Conservation (phyloP, 2,329 filamentous ascomycete species). For the Botrytis tulipae region DNA sequence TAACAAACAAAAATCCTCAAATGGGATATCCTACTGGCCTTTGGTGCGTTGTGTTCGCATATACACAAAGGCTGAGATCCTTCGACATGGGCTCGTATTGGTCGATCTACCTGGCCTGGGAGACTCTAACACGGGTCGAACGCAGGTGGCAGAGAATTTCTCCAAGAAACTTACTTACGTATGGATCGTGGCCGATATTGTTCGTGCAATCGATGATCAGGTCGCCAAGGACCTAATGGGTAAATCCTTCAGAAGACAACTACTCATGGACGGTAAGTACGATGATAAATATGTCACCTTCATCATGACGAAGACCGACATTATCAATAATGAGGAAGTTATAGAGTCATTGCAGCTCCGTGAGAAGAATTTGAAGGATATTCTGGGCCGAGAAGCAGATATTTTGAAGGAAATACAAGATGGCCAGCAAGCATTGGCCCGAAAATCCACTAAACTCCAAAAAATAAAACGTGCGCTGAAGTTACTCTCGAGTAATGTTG, state of each 20-base stretch:
- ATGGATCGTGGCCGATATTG: conserved; percentile 13
- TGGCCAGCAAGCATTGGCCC: too few relatives aligned
- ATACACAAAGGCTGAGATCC: not conserved
- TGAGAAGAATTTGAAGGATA: not conserved
- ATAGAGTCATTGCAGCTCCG: not conserved
- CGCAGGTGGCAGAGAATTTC: not conserved
- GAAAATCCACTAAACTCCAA: too few relatives aligned
- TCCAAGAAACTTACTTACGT: not conserved
- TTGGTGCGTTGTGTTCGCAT: conserved; percentile 10
- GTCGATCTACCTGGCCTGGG: conserved; percentile 9
- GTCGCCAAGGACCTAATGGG: conserved; percentile 14
- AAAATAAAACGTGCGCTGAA: too few relatives aligned
- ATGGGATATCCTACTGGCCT: not conserved
- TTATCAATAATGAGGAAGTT: not conserved
- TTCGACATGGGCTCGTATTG: conserved; percentile 2
- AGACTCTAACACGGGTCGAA: not conserved
- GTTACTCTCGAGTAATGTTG: too few relatives aligned
- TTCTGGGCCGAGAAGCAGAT: not conserved
- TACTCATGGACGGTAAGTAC: conserved; percentile 15
- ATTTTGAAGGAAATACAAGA: too few relatives aligned
- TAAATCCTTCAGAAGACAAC: not conserved
- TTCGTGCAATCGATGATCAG: conserved; percentile 1
- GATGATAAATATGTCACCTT: not conserved
- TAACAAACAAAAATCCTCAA: not conserved
- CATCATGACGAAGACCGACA: not conserved